Evolutionary conservation across 306 rosid genomes (phyloP).

Genomic region (Acacia confusa): DNA sequence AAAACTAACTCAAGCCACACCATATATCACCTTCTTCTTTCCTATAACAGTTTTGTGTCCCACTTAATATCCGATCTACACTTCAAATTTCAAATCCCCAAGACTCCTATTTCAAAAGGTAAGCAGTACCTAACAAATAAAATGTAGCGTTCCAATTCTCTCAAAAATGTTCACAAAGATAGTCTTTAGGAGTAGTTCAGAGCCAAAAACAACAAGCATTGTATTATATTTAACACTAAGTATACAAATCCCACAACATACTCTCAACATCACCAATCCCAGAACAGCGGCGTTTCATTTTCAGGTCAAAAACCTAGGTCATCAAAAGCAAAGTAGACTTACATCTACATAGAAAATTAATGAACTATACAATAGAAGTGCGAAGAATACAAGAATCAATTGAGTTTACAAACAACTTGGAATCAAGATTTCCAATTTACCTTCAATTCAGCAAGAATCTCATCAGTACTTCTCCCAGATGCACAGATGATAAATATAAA

Average conservation of each 20-base stretch:
- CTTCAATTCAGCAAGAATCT: conserved; percentile 78
- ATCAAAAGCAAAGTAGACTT: conserved; percentile 3
- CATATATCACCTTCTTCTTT: background rate
- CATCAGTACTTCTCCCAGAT: conserved; percentile 75
- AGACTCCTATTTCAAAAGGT: background rate
- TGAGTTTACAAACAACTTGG: background rate
- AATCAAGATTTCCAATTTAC: conserved; percentile 41
- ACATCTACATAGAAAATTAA: background rate
- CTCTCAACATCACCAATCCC: background rate
- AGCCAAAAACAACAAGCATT: conserved; percentile 1
- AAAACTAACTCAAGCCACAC: background rate
- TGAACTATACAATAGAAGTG: background rate
- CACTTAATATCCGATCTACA: background rate
- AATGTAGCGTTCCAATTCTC: background rate
- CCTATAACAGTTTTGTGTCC: too few species aligned
- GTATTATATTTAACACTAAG: conserved; percentile 3
- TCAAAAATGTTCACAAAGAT: background rate
- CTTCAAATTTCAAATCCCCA: background rate
- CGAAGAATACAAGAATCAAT: background rate
- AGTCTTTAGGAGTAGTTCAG: background rate
- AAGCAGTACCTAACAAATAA: background rate
- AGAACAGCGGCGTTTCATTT: background rate
- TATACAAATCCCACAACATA: background rate
- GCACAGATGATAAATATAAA: conserved; percentile 87
- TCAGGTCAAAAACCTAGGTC: conserved; percentile 4